Evolutionary conservation across 495 filamentous ascomycete species (phyloP).

Genomic region (Peziza echinospora): DNA sequence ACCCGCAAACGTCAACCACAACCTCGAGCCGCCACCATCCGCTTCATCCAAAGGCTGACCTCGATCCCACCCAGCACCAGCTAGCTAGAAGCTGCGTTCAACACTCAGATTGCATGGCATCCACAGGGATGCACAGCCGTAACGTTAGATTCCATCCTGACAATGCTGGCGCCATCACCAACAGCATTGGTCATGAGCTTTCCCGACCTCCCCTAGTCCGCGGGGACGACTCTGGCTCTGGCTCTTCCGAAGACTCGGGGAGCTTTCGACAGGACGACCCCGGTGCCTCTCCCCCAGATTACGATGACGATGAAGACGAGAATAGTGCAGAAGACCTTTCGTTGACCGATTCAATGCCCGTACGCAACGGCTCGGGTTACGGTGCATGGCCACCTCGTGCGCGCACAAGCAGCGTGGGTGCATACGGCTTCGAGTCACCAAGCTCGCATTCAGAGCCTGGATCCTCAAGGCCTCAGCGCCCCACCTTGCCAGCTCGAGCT

Average conservation of each 20-base stretch:
- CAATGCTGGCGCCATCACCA: not conserved
- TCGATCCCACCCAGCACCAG: no score
- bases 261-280: not conserved
- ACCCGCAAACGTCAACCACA: no score
- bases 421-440: not conserved
- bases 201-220: not conserved
- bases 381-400: not conserved
- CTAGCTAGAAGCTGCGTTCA: no score
- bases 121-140: not conserved
- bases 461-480: slow-evolving; percentile 30
- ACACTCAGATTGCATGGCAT: no score
- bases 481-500: slow-evolving; percentile 37
- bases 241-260: not conserved
- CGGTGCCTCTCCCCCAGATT: not conserved
- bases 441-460: slow-evolving; percentile 1
- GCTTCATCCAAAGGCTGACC: no score
- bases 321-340: not conserved
- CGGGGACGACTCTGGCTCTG: not conserved
- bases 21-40: no score
- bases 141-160: not conserved
- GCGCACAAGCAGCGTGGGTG: not conserved
- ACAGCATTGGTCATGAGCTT: not conserved
- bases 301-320: not conserved
- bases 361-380: not conserved
- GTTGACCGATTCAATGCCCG: not conserved